phyloP scores from a whole-genome alignment of 2,329 filamentous ascomycete species.

The Aspergillus neoniger region DNA sequence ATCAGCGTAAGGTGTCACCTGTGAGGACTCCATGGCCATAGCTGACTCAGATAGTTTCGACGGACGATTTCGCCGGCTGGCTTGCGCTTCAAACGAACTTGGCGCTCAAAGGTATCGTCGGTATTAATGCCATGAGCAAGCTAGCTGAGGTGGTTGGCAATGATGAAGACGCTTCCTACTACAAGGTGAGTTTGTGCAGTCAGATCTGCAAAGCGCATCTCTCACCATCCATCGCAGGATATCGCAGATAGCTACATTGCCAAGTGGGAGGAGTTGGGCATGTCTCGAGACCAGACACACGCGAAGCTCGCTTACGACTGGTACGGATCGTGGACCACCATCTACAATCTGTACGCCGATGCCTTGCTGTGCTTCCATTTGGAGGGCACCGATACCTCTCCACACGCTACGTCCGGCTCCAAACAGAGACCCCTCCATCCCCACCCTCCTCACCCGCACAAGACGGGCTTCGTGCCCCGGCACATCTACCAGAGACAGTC shows the following conservation, averaged over 20 bases:
- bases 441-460: constrained; percentile 8
- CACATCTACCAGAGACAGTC: constrained; percentile 77
- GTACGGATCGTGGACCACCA: constrained; percentile 78
- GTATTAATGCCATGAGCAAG: constrained; percentile 75
- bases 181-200: constrained; percentile 44
- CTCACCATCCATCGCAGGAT: constrained; percentile 38
- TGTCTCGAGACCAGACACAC: constrained; percentile 69
- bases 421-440: constrained; percentile 33
- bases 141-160: constrained; percentile 66
- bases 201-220: too few species aligned
- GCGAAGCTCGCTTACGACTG: constrained; percentile 79
- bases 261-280: constrained; percentile 70
- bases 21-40: constrained; percentile 18
- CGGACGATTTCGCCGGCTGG: constrained; percentile 81
- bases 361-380: constrained; percentile 78
- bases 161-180: constrained; percentile 58
- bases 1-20: constrained; percentile 57
- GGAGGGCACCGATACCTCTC: constrained; percentile 43
- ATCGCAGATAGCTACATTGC: constrained; percentile 68
- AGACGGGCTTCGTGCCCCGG: constrained; percentile 67
- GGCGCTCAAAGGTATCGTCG: constrained; percentile 80
- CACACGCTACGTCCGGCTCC: constrained; percentile 1
- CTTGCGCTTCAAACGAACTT: constrained; percentile 78
- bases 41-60: constrained; percentile 58
- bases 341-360: constrained; percentile 85